Conservation (phyloP, 2,329 filamentous ascomycete genomes). For the Thielaviopsis punctulata region DNA sequence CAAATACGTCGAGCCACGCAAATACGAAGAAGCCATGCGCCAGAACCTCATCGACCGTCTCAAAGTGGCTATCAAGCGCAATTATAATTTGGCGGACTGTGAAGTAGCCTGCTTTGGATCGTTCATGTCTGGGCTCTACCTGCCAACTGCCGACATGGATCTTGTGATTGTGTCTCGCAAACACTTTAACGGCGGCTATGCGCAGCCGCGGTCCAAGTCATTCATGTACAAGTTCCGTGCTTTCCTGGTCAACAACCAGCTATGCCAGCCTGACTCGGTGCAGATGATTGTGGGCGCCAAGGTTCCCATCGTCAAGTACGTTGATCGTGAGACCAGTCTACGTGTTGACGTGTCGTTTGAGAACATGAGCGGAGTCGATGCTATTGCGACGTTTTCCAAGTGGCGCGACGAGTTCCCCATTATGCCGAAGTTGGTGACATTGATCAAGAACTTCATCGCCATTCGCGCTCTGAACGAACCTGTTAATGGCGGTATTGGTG, state of each 20-base stretch:
- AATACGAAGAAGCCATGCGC: slow-evolving; percentile 63
- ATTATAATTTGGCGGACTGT: slow-evolving; percentile 37
- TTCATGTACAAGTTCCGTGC: slow-evolving; percentile 45
- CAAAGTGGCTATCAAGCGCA: slow-evolving; percentile 36
- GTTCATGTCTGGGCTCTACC: slow-evolving; percentile 63
- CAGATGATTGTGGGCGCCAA: slow-evolving; percentile 58
- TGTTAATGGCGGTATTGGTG: slow-evolving; percentile 75
- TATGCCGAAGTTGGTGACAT: slow-evolving; percentile 70
- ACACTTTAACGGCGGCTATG: slow-evolving; percentile 36
- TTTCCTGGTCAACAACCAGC: slow-evolving; percentile 36
- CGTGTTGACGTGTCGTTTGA: slow-evolving; percentile 92
- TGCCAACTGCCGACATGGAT: slow-evolving; percentile 76
- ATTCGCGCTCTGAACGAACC: slow-evolving; percentile 89
- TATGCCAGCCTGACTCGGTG: slow-evolving; percentile 42
- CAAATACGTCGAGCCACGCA: slow-evolving; percentile 58
- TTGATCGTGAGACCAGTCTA: slow-evolving; percentile 59
- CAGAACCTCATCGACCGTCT: slow-evolving; percentile 55
- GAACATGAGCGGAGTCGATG: slow-evolving; percentile 64
- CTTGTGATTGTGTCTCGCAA: slow-evolving; percentile 54
- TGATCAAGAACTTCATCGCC: slow-evolving; percentile 82
- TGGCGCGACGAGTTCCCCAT: slow-evolving; percentile 71
- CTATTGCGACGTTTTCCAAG: slow-evolving; percentile 59
- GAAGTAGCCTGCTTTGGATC: slow-evolving; percentile 74
- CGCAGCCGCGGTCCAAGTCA: slow-evolving; percentile 33
- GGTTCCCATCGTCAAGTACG: slow-evolving; percentile 84